These are phyloP conservation scores for Cyclotella atomus DNA, from an alignment of 108 stramenopile species.

Conservation along the genomic window DNA sequence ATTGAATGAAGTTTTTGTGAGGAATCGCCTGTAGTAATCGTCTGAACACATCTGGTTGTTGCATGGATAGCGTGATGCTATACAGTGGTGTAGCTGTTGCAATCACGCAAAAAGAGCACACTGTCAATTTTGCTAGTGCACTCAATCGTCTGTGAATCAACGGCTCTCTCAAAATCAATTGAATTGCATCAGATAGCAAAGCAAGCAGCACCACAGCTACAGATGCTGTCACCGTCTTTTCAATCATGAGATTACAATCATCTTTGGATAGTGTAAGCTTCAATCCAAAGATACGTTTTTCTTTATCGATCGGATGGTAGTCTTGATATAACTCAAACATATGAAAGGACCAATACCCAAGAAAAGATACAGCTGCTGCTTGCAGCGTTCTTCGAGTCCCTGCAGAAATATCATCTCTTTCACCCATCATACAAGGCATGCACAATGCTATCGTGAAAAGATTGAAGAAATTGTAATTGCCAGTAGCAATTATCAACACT, in stretches of 20 bases:
- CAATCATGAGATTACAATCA: constrained; percentile 25
- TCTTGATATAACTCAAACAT: constrained; percentile 42
- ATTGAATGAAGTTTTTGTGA: neutral
- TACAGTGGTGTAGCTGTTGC: constrained; percentile 44
- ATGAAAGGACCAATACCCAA: constrained; percentile 18
- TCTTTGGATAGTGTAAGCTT: constrained; percentile 38
- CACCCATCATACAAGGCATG: constrained; percentile 47
- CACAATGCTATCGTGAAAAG: constrained; percentile 67
- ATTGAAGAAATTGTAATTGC: constrained; percentile 87
- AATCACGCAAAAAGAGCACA: constrained; percentile 39
- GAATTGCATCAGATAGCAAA: constrained; percentile 7
- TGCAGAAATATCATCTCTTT: neutral
- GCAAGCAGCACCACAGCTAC: constrained; percentile 16
- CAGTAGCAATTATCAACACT: constrained; percentile 65
- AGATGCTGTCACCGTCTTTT: constrained; percentile 22
- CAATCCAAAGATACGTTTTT: constrained; percentile 14
- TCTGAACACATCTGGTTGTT: neutral
- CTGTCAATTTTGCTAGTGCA: constrained; percentile 11
- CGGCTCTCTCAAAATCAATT: neutral
- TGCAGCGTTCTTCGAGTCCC: neutral
- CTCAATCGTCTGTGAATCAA: constrained; percentile 7
- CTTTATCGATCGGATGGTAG: neutral
- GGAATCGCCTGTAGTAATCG: neutral
- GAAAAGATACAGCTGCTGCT: constrained; percentile 11
- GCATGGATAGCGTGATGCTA: constrained; percentile 26